Conservation (phyloP, 192 early-diverging fungal genomes). For the Podila clonocystis region DNA sequence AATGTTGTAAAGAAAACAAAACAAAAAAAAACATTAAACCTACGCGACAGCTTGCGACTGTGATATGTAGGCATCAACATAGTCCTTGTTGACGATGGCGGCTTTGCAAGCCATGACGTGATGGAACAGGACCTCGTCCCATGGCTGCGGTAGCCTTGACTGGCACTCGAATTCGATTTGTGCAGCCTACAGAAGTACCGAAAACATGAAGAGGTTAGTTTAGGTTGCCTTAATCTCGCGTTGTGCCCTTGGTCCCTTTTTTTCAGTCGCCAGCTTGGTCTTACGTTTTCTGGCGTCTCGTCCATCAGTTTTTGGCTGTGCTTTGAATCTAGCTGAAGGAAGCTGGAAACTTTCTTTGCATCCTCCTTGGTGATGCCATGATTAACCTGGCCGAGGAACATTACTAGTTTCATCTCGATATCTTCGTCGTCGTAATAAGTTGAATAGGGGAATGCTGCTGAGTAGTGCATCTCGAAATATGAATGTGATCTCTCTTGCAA, state of each 20-base stretch:
- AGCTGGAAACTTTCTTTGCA: conserved; percentile 22
- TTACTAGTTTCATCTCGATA: conserved; percentile 25
- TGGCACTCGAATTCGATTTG: conserved; percentile 21
- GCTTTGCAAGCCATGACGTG: conserved; percentile 53
- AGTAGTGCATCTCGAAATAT: no score
- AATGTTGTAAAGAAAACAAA: not conserved
- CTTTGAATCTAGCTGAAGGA: conserved; percentile 17
- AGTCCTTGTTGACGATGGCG: conserved; percentile 28
- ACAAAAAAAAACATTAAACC: conserved; percentile 6
- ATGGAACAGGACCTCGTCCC: conserved; percentile 55
- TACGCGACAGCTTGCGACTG: conserved; percentile 60
- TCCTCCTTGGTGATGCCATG: conserved; percentile 26
- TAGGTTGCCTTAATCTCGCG: not conserved
- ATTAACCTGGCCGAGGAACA: conserved; percentile 36
- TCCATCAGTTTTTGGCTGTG: conserved; percentile 26
- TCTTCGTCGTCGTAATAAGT: not conserved
- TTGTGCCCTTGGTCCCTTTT: not conserved
- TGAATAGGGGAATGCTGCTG: no score
- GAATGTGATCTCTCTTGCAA: no score
- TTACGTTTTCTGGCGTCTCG: conserved; percentile 27
- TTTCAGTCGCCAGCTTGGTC: not conserved
- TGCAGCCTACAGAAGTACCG: conserved; percentile 1
- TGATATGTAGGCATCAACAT: conserved; percentile 51
- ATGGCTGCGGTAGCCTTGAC: conserved; percentile 45
- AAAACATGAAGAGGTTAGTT: not conserved